phyloP scores from a whole-genome alignment of 371 early-diverging fungal species.

The Parasitella parasitica region DNA sequence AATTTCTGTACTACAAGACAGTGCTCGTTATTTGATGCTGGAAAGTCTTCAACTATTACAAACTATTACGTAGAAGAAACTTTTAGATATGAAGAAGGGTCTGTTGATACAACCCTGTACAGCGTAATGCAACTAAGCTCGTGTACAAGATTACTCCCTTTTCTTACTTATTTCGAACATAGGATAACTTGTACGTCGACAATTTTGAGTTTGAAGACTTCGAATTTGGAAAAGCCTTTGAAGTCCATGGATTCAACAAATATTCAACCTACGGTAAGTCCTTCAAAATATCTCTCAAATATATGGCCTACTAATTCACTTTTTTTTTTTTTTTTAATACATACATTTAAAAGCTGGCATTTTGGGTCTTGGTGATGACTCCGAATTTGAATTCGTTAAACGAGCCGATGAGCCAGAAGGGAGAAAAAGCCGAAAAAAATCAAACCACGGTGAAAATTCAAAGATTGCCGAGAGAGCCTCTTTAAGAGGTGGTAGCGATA shows the following conservation, averaged over 20 bases:
- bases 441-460: too few relatives aligned
- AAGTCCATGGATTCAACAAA: background rate
- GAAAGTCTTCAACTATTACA: background rate
- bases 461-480: too few relatives aligned
- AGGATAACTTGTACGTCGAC: background rate
- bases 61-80: background rate
- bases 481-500: too few relatives aligned
- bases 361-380: background rate
- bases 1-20: slow-evolving; percentile 2
- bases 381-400: background rate
- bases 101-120: background rate
- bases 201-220: background rate
- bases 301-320: too few relatives aligned
- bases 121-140: background rate
- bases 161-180: background rate
- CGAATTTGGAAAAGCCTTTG: background rate
- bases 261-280: background rate
- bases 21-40: background rate
- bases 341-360: too few relatives aligned
- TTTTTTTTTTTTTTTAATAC: too few relatives aligned
- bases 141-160: background rate
- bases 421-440: too few relatives aligned
- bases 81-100: background rate
- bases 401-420: too few relatives aligned
- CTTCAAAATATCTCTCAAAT: background rate